phyloP scores from a whole-genome alignment of 805 yeast genomes.

The Metschnikowia sp. region DNA sequence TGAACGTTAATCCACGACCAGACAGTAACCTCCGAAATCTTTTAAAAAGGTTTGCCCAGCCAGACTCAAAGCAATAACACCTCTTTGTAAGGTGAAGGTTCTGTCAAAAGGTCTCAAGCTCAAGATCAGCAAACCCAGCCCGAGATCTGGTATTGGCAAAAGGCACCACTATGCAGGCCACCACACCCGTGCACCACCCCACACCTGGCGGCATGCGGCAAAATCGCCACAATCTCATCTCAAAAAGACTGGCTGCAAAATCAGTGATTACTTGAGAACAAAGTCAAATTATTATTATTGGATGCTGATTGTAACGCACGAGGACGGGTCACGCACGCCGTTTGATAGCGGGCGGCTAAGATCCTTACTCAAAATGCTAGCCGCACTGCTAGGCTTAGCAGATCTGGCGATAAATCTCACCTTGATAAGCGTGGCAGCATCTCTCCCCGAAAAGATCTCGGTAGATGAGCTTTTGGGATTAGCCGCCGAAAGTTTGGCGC shows the following conservation, averaged over 20 bases:
- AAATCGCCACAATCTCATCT: neutral
- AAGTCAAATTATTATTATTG: neutral
- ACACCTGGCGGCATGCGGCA: neutral
- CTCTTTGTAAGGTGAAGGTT: too few species aligned
- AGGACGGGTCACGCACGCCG: neutral
- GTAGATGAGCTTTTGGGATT: conserved; percentile 25
- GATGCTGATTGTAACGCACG: conserved; percentile 3
- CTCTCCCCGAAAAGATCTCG: conserved; percentile 12
- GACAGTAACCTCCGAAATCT: too few species aligned
- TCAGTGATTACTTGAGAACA: neutral
- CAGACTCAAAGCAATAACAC: too few species aligned
- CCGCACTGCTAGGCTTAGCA: neutral
- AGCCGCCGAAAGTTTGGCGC: conserved; percentile 33
- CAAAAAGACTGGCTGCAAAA: conserved; percentile 1
- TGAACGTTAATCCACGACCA: too few species aligned
- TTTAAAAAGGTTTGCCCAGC: too few species aligned
- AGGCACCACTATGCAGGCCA: neutral
- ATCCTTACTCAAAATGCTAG: neutral
- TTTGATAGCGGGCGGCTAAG: conserved; percentile 2
- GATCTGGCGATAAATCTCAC: neutral
- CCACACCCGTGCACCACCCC: neutral
- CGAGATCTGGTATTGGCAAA: too few species aligned
- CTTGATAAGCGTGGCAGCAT: neutral
- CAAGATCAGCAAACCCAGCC: too few species aligned
- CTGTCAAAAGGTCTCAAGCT: too few species aligned